Evolutionary conservation across 2,329 filamentous ascomycete species (phyloP), one percentile per base, ranked within the genome.

Genomic region (Ambrosiella beaveri): DNA sequence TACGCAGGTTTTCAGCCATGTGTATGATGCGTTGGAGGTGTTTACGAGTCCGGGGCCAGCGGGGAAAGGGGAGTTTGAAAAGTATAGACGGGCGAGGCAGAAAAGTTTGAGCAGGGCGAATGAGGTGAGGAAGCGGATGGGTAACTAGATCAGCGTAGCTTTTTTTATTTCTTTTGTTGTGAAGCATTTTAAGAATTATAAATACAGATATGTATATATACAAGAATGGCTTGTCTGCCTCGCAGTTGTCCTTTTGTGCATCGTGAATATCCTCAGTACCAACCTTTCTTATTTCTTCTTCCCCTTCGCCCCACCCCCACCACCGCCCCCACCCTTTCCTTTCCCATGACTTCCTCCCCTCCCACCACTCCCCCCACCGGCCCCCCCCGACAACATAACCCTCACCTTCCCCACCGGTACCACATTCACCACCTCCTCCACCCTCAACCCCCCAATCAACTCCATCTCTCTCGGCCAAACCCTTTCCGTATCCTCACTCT

Each of bases 391-490:
- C 74, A 86, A 80, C 80, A 95, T 86, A 44, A 95, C 80, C 64
- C 85, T 80, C 41, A 93, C 79, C 68, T 86, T 91, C 38, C 83
- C 78, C 0, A 94, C 88, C 0, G 88, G 86, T 62, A 96, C 78
- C 3, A 81, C 79, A 64, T 91, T 90, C 58, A 89, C 79, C 13
- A 88, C 78, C 71, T 95, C 90, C 61, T 86, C 82, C 19, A 88
- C 81, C 70, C 89, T 93, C 73, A 89, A 81, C 0, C 74, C 80
- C 70, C 85, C 85, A 61, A 97, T 77, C 40, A 95, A 71, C 68
- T 95, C 90, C n/a, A 86, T 79, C 70, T 97, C 93, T 13, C 82
- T 74, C 0, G 86, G 87, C 81, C 88, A 93, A 69, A 95, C 86
- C 65, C 78, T 80, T 73, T 95, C 88, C 9, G 74, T 75, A 65